Evolutionary conservation across 2,329 filamentous ascomycete genomes (phyloP).

Genomic region (Penicillium sp.): DNA sequence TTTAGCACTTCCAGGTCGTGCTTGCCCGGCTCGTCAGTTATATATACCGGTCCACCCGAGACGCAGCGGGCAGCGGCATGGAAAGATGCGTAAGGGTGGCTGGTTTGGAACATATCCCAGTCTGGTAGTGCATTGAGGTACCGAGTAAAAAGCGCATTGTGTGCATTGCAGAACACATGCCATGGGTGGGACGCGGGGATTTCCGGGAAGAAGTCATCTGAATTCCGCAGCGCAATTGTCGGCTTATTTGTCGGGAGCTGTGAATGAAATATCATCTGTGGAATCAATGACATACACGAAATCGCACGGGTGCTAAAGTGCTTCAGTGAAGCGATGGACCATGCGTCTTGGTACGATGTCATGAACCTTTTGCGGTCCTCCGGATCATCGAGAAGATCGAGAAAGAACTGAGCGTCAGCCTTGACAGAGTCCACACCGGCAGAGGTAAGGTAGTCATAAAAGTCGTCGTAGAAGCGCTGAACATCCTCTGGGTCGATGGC

Average conservation of each 20-base stretch:
- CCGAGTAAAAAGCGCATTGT: conserved; percentile 79
- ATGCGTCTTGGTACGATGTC: conserved; percentile 77
- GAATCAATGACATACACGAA: conserved; percentile 92
- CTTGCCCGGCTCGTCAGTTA: conserved; percentile 83
- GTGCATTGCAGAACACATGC: conserved; percentile 93
- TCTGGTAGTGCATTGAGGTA: conserved; percentile 86
- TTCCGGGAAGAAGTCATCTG: conserved; percentile 85
- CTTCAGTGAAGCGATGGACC: conserved; percentile 73
- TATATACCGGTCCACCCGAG: conserved; percentile 88
- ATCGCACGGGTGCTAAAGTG: conserved; percentile 78
- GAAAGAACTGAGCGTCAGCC: conserved; percentile 86
- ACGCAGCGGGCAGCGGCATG: conserved; percentile 89
- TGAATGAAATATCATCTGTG: conserved; percentile 80
- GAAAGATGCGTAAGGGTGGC: conserved; percentile 70
- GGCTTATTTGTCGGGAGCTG: conserved; percentile 77
- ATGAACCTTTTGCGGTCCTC: conserved; percentile 70
- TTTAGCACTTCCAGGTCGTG: conserved; percentile 73
- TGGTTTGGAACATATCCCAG: conserved; percentile 73
- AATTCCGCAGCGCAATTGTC: conserved; percentile 75
- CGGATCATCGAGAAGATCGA: conserved; percentile 72
- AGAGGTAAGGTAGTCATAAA: conserved; percentile 76
- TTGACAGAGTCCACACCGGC: conserved; percentile 85
- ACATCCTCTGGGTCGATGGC: conserved; percentile 75
- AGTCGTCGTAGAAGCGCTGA: conserved; percentile 78
- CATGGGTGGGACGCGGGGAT: conserved; percentile 79